A percentile compares a stretch with the other conserved stretches of the same genome.
Conservation (phyloP, 192 early-diverging fungal species). For the Backusella australiensis region DNA sequence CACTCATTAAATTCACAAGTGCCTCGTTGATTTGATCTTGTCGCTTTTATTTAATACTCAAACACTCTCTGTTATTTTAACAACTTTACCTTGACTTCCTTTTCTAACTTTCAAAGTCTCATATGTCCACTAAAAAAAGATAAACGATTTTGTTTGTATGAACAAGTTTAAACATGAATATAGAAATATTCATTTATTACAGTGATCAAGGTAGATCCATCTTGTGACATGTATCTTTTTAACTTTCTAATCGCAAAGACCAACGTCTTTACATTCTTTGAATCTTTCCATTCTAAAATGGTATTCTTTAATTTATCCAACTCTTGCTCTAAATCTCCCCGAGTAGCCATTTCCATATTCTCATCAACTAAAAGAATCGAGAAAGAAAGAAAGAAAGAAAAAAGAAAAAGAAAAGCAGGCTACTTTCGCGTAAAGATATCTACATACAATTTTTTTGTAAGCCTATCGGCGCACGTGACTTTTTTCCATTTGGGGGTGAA, state of each 20-base stretch:
- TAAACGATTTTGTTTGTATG: too few species aligned
- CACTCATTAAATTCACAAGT: constrained; percentile 10
- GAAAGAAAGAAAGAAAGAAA: not conserved
- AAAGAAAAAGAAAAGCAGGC: not conserved
- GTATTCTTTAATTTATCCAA: not conserved
- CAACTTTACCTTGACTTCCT: not conserved
- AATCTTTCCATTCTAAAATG: not conserved
- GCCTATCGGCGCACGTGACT: too few species aligned
- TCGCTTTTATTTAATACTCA: not conserved
- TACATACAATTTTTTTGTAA: too few species aligned
- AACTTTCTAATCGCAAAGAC: constrained; percentile 18
- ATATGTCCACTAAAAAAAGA: constrained; percentile 13
- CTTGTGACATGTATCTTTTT: constrained; percentile 8
- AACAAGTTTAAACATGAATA: not conserved
- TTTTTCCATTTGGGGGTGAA: too few species aligned
- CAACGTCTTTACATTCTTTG: not conserved
- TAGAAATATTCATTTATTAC: constrained; percentile 12
- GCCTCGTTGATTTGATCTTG: constrained; percentile 13
- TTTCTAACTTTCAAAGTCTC: constrained; percentile 4
- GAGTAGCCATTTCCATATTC: not conserved
- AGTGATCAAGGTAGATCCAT: constrained; percentile 11
- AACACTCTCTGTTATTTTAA: not conserved
- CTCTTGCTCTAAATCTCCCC: not conserved
- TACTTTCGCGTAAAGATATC: not conserved
- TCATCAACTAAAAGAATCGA: not conserved